A percentile compares a stretch with the other conserved stretches of the same genome.
Evolutionary conservation across 768 basidiomycete species (phyloP).

Genomic region (Boletus rubescentipes): DNA sequence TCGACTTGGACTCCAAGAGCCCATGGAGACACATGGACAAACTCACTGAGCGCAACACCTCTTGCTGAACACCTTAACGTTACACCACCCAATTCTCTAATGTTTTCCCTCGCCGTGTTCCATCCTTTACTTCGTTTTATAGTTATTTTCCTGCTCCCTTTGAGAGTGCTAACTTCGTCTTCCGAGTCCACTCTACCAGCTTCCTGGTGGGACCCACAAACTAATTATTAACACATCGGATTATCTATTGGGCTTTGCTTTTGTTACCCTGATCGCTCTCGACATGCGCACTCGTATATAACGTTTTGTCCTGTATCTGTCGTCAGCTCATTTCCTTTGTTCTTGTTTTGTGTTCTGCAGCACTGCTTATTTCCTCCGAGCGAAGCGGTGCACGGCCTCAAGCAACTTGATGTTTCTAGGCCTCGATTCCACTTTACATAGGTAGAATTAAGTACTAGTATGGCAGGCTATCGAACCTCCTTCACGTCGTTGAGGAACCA

Average conservation of each 20-base stretch:
- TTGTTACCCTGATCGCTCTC: slow-evolving; percentile 38
- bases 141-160: slow-evolving; percentile 10
- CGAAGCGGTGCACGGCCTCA: slow-evolving; percentile 10
- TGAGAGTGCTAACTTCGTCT: slow-evolving; percentile 16
- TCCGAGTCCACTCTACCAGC: slow-evolving; percentile 18
- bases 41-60: slow-evolving; percentile 17
- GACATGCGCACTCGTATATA: slow-evolving; percentile 35
- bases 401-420: slow-evolving; percentile 12
- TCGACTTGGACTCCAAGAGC: slow-evolving; percentile 54
- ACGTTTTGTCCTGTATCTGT: slow-evolving; percentile 35
- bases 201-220: slow-evolving; percentile 25
- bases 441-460: background rate
- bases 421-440: background rate
- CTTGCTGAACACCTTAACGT: slow-evolving; percentile 17
- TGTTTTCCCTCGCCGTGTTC: slow-evolving; percentile 11
- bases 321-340: slow-evolving; percentile 27
- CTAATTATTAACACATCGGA: slow-evolving; percentile 29
- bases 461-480: background rate
- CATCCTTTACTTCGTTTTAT: slow-evolving; percentile 25
- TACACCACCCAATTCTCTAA: slow-evolving; percentile 9
- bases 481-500: background rate
- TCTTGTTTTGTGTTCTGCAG: slow-evolving; percentile 32
- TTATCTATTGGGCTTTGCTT: slow-evolving; percentile 33
- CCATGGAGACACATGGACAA: slow-evolving; percentile 34
- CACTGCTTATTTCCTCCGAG: slow-evolving; percentile 3